Evolutionary conservation across 805 yeast genomes (phyloP).

Genomic region (Yarrowia bubula): DNA sequence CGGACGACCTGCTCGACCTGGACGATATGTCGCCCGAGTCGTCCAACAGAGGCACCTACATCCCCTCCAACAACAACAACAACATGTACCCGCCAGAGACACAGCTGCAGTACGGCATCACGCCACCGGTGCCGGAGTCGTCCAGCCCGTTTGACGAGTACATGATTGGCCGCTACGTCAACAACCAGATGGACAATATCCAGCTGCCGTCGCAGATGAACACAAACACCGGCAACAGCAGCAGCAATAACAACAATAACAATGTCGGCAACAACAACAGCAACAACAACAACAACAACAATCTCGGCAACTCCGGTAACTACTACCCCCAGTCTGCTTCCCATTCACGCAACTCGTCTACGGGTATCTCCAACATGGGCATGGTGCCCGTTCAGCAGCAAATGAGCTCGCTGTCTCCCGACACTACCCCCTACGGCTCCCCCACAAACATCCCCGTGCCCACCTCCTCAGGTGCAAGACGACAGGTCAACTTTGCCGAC

Average conservation of each 20-base stretch:
- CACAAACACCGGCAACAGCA: neutral
- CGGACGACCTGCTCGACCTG: conserved; percentile 34
- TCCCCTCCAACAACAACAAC: neutral
- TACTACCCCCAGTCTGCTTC: conserved; percentile 9
- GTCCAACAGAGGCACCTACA: conserved; percentile 28
- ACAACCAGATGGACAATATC: neutral
- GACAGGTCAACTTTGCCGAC: conserved; percentile 24
- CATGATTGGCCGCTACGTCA: conserved; percentile 28
- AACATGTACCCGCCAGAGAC: conserved; percentile 21
- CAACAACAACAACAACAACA: neutral
- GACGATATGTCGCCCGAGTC: conserved; percentile 30
- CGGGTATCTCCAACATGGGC: conserved; percentile 24
- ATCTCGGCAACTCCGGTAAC: conserved; percentile 12
- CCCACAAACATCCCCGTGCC: conserved; percentile 23
- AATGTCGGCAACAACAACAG: conserved; percentile 29
- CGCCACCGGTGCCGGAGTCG: conserved; percentile 36
- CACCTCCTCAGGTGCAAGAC: neutral
- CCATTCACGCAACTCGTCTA: conserved; percentile 22
- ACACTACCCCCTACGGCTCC: conserved; percentile 18
- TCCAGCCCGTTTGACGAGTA: conserved; percentile 38
- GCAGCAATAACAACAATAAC: neutral
- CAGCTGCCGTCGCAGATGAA: conserved; percentile 11
- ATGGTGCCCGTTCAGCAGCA: conserved; percentile 26
- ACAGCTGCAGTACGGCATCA: conserved; percentile 30
- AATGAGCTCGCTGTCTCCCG: conserved; percentile 15